A percentile compares a stretch with the other conserved stretches of the same genome.
phyloP scores from a whole-genome alignment of 371 early-diverging fungal species.

The Haplosporangium sp. region DNA sequence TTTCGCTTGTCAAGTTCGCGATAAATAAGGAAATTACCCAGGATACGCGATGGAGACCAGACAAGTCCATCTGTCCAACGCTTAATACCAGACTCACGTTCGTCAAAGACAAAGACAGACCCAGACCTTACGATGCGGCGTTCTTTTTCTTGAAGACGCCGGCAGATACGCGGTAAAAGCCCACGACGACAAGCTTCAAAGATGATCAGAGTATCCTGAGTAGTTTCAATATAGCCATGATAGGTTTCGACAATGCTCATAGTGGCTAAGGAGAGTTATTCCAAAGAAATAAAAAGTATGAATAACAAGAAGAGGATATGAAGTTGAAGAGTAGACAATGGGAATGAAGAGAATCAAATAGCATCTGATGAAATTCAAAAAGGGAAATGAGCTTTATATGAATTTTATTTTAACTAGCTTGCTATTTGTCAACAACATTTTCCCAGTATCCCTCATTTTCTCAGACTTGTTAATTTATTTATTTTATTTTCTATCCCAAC shows the following conservation, averaged over 20 bases:
- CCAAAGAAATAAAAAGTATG: no score
- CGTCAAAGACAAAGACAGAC: conserved; percentile 84
- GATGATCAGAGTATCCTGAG: conserved; percentile 80
- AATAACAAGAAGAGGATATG: no score
- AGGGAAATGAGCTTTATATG: no score
- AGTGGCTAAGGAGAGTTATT: not conserved
- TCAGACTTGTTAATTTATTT: no score
- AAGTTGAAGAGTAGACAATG: no score
- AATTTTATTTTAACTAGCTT: no score
- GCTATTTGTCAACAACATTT: no score
- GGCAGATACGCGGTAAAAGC: conserved; percentile 70
- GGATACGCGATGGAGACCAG: conserved; percentile 88
- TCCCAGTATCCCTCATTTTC: no score
- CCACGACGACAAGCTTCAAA: conserved; percentile 83
- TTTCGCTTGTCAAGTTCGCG: conserved; percentile 76
- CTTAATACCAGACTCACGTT: conserved; percentile 85
- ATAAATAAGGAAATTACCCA: conserved; percentile 83
- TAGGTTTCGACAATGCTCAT: conserved; percentile 74
- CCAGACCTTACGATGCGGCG: conserved; percentile 77
- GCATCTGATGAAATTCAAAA: no score
- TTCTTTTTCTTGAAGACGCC: conserved; percentile 80
- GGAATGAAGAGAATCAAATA: no score
- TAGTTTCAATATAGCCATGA: conserved; percentile 77
- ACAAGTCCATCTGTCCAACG: conserved; percentile 91
- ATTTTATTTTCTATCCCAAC: no score